Base-by-base conservation (phyloP, 441 rosid species). In the Populus hybrid region DNA sequence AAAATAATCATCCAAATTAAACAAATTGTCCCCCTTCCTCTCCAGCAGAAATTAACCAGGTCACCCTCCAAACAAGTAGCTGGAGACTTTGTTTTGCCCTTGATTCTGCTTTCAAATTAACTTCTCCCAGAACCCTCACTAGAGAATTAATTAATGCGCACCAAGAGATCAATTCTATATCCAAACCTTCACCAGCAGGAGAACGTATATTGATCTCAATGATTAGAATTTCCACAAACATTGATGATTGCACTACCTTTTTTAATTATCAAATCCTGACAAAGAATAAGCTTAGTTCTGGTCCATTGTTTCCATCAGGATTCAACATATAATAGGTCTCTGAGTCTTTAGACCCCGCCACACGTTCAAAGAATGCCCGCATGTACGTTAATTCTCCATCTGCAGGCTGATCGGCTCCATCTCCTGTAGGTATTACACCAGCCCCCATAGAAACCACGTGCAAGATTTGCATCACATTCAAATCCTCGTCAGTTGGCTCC, bases 281-380 rank as follows among this genome's bases (percentile, higher is more conserved):
- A 42, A 89, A 89, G 87, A 91, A 89, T 9, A 87, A 84, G 76
- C 87, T 89, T 3, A 89, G 74, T 74, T 95, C 98, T 28, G 98
- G 94, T 6, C 94, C 93, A 26, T 72, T 84, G 29, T 91, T 91
- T 0, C 91, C 93, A 35, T 92, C 96, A 0, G 94, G 98, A 70
- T 87, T 91, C 91, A 87, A 79, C 97, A 94, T 93, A 77, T 94
- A 90, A 81, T 89, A 92, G 1, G 97, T 92, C 75, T 94, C 97
- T 1, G 99, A 94, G 76, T 94, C 99, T 82, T 79, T 90, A 0
- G 98, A 94, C 26, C 94, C 93, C 7, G 89, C 77, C 35, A 94
- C 95, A n/a, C 98, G 85, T 80, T 93, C 97, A 73, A 93, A 95
- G 82, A 90, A 80, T 11, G 97, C 90, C 23, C 98, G 85, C 94